Evolutionary conservation across 306 rosid genomes (phyloP).

Genomic region (Gastrolobium villosum): DNA sequence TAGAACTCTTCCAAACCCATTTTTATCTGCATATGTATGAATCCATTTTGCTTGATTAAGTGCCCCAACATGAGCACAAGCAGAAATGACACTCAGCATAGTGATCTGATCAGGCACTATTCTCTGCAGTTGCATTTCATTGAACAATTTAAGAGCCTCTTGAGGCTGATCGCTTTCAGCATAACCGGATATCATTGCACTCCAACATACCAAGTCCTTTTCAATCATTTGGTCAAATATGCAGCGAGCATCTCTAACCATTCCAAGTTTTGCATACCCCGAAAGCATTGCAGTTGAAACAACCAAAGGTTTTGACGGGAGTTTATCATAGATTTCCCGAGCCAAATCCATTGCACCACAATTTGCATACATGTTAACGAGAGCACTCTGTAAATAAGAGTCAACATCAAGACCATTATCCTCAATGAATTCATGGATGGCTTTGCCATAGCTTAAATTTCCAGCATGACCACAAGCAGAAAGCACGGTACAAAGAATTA

Average conservation of each 20-base stretch:
- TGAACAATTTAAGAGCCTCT: conserved; percentile 74
- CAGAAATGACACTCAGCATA: conserved; percentile 80
- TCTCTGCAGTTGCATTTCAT: conserved; percentile 62
- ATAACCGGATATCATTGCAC: conserved; percentile 84
- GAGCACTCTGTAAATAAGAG: conserved; percentile 68
- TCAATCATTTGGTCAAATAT: conserved; percentile 72
- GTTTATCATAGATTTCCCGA: conserved; percentile 58
- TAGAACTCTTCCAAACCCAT: conserved; percentile 65
- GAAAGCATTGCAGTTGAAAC: conserved; percentile 84
- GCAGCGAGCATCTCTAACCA: conserved; percentile 63
- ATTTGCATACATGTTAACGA: conserved; percentile 74
- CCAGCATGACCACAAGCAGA: conserved; percentile 72
- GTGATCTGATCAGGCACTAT: conserved; percentile 75
- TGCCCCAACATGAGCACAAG: conserved; percentile 70
- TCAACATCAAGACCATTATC: conserved; percentile 35
- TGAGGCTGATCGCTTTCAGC: conserved; percentile 79
- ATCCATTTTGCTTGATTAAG: conserved; percentile 70
- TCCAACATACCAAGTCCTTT: conserved; percentile 86
- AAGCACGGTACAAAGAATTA: conserved; percentile 71
- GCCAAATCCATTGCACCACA: conserved; percentile 83
- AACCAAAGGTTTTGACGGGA: conserved; percentile 60
- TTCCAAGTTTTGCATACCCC: conserved; percentile 73
- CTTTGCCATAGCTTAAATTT: conserved; percentile 53
- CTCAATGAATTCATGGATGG: conserved; percentile 50
- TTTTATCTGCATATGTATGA: conserved; percentile 62